Evolutionary conservation across 108 stramenopile genomes (phyloP), one percentile per base, ranked within the genome.

Genomic region (Asterionellopsis glacialis): DNA sequence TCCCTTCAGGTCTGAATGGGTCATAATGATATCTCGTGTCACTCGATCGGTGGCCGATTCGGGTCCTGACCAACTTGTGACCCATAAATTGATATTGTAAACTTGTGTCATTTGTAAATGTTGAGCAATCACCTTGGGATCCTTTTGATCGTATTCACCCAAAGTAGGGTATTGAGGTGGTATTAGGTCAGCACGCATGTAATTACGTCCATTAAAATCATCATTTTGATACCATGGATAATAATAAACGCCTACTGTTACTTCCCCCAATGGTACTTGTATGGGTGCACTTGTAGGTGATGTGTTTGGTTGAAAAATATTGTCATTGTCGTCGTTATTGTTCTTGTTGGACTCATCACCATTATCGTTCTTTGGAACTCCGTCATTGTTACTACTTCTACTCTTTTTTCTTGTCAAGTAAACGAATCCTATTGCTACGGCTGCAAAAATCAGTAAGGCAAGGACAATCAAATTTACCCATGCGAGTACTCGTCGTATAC

Each of bases 161-260:
- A 73, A 50, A 11, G 14, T 16, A 43, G 64, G 65, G 11, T 25
- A 39, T 26, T 73, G 72, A 1, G 26, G 63, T 14, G 70, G 70
- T 12, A 33, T 26, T 11, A 73, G 54, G 1, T 57, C 39, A 15
- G 12, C 40, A 9, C 72, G 66, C 13, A 73, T 15, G 51, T 68
- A 73, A 12, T 65, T 62, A n/a, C 57, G 42, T 16, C 51, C 54
- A 49, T 40, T 18, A 48, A 68, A 53, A 51, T 68, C 68, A 44
- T 73, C 51, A 41, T 44, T 38, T 21, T 33, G 23, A 45, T 68
- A 52, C 72, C 72, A 73, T 15, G 72, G 67, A 50, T 73, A 73
- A 26, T 73, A 73, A 33, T 73, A 73, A 0, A 51, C 72, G 1
- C 72, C 72, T 9, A 68, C 51, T 0, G 60, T 54, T 16, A 52